Conservation (phyloP, 1,284 basidiomycete genomes). For the Puccinia horiana region DNA sequence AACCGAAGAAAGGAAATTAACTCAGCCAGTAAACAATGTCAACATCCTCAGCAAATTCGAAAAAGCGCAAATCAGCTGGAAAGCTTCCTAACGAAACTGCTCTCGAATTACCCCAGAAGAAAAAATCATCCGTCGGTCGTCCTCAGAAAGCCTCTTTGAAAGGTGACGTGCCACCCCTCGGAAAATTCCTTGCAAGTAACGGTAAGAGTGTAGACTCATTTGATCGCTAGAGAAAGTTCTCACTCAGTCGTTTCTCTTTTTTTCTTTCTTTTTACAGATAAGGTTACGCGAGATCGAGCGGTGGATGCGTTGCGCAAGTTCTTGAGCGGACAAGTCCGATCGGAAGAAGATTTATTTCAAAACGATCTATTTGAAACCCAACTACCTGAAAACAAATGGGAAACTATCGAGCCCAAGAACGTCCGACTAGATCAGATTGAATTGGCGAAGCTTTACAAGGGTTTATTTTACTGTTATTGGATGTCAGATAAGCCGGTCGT, state of each 20-base stretch:
- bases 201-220: constrained; percentile 63
- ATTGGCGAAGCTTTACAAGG: constrained; percentile 36
- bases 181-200: constrained; percentile 84
- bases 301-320: constrained; percentile 36
- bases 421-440: constrained; percentile 12
- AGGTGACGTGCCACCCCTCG: constrained; percentile 65
- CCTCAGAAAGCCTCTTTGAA: constrained; percentile 32
- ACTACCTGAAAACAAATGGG: not conserved
- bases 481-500: constrained; percentile 98
- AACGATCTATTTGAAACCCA: not conserved
- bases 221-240: not conserved
- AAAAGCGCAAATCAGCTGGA: constrained; percentile 12
- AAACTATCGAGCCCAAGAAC: not conserved
- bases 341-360: not conserved
- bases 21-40: not conserved
- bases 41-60: not conserved
- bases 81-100: not conserved
- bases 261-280: constrained; percentile 13
- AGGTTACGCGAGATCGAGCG: constrained; percentile 41
- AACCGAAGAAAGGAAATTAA: not conserved
- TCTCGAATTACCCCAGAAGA: not conserved
- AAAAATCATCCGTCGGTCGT: not conserved
- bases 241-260: not conserved
- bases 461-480: constrained; percentile 68
- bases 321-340: not conserved